Base-by-base conservation (phyloP, 495 filamentous ascomycete species). In the Clavariopsis aquatica region DNA sequence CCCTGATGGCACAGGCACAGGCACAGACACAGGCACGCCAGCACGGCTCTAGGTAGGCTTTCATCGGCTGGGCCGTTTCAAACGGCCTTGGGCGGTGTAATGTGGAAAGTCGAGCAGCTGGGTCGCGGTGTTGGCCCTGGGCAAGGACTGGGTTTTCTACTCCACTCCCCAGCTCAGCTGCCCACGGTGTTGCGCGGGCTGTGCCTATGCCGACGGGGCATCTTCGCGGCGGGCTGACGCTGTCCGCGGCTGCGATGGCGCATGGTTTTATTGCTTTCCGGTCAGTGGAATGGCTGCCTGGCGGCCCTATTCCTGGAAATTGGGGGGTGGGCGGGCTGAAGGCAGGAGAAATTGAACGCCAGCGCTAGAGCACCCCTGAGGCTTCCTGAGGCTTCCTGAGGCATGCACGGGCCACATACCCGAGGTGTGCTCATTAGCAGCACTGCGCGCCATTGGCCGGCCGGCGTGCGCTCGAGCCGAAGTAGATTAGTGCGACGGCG, bases 261-360 rank as follows among this genome's bases (percentile, higher is more conserved):
- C 38, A 17, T 17, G 38, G 38, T 43, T 43, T 43, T 43, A 43
- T 43, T 43, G 38, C 38, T 7, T 22, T 29, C 19, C 38, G 17
- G 27, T 43, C 38, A 49, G 24, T 46, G 24, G n/a, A 49, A 15
- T 10, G 38, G 19, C 22, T 7, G 34, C 43, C 38, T 47, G 36
- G n/a, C n/a, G 55, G 38, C 51, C 31, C 60, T 68, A 68, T 68
- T 68, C 49, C 59, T 59, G 65, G 65, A 68, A 59, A 68, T 68
- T 68, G 46, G 28, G 34, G 46, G 57, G 31, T n/a, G 51, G 27
- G 17, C 36, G 64, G 57, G 57, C 55, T 65, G 57, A 54, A 62
- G 49, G 31, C 55, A 43, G 6, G 38, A 53, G 26, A 34, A 49
- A 49, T 36, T 52, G 7, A 26, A 27, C 55, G 24, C 60, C 2